Evolutionary conservation across 1,139 yeast genomes (phyloP), one percentile per base, ranked within the genome.

Genomic region (Geotrichum reessii): DNA sequence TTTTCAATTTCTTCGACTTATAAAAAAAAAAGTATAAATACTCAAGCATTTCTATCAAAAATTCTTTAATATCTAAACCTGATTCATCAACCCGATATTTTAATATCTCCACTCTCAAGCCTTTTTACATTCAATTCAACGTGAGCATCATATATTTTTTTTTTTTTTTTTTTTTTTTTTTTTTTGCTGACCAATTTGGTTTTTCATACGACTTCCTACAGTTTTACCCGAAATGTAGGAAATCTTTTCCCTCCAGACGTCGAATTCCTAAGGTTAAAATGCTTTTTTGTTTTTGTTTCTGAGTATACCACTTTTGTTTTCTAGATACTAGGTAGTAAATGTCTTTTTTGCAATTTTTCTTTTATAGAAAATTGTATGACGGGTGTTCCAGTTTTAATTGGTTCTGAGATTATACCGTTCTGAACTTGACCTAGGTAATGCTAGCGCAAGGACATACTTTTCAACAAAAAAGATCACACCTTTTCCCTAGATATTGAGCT

Each of bases 371-470:
- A 47, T 47, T 47, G 50, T 47, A 50, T 50, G 53, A 50, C 53
- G 53, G 53, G 53, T 50, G 53, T 50, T 37, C 53, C 46, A 37
- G 44, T 28, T 28, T 24, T 14, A 8, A n/a, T 47, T 51, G 54
- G 62, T 40, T 58, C 63, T 62, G 63, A 62, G 63, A 62, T 54
- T 53, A 62, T 28, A 62, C 64, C 62, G 64, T 56, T 59, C 54
- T 42, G 47, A 57, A 56, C 59, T 56, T 56, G 59, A 56, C 44
- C 57, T 56, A 48, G 59, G 50, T 60, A 60, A 60, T 60, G 53
- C 62, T 56, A 59, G 62, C 62, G 62, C 58, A 60, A 54, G 61
- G 58, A 58, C 59, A 60, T 56, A 54, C 61, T 49, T 58, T 50
- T 44, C 25, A 52, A 44, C 55, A 28, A 46, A 46, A 51, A 33